Percentiles rank a stretch among this genome's conserved stretches.
These are phyloP conservation scores for Aspergillus melleus DNA, from an alignment of 2,329 filamentous ascomycete species.

Conservation along the genomic window DNA sequence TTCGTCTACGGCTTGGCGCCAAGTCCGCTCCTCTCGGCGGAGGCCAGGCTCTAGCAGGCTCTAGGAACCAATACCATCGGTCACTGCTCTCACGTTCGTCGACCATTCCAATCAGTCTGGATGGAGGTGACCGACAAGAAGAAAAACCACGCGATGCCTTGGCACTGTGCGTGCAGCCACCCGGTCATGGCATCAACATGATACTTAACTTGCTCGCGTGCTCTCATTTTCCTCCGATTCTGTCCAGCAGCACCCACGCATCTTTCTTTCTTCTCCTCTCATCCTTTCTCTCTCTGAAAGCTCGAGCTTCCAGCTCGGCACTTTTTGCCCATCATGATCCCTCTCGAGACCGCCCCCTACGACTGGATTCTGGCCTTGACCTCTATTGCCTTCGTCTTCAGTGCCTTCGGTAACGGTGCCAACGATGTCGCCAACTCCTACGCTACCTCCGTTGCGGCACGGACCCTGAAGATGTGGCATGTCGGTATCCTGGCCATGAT, in stretches of 20 bases:
- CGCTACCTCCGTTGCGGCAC: slow-evolving; percentile 54
- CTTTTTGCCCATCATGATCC: slow-evolving; percentile 20
- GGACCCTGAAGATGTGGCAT: slow-evolving; percentile 54
- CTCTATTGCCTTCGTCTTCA: slow-evolving; percentile 30
- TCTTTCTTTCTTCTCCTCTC: not conserved
- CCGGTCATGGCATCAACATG: not conserved
- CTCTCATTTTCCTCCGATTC: not conserved
- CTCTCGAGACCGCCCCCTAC: slow-evolving; percentile 26
- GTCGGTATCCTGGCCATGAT: slow-evolving; percentile 51
- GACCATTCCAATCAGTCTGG: not conserved
- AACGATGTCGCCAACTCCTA: slow-evolving; percentile 57
- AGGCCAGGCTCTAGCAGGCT: not conserved
- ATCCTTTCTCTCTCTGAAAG: not conserved
- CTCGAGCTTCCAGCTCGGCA: not conserved
- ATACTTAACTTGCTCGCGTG: slow-evolving; percentile 1
- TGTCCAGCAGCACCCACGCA: not conserved
- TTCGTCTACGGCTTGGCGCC: slow-evolving; percentile 5
- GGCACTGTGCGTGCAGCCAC: not conserved
- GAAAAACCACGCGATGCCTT: slow-evolving; percentile 1
- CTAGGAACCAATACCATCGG: slow-evolving; percentile 6
- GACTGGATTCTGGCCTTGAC: slow-evolving; percentile 32
- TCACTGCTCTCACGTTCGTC: slow-evolving; percentile 12
- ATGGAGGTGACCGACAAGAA: not conserved
- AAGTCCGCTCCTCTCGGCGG: slow-evolving; percentile 15
- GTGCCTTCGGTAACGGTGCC: slow-evolving; percentile 30